These are phyloP conservation scores for Hortaea werneckii DNA, from an alignment of 2,329 filamentous ascomycete genomes.

Conservation along the genomic window DNA sequence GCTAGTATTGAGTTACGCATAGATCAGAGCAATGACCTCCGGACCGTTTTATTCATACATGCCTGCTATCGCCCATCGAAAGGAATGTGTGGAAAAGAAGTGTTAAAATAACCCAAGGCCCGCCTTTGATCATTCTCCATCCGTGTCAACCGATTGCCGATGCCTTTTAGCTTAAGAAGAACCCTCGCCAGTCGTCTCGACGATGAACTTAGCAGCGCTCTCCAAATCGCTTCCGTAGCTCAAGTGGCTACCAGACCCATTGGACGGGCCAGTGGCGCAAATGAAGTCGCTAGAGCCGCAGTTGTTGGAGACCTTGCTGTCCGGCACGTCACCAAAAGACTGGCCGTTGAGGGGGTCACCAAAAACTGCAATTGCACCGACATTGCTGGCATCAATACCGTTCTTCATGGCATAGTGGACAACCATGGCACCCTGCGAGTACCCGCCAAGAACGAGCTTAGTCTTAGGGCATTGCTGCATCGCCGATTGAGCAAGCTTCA, in stretches of 20 bases:
- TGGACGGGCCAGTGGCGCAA: slow-evolving; percentile 1
- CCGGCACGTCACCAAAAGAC: slow-evolving; percentile 11
- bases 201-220: neutral
- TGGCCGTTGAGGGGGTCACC: slow-evolving; percentile 18
- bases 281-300: slow-evolving; percentile 2
- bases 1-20: too few relatives aligned
- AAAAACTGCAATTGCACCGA: slow-evolving; percentile 17
- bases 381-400: slow-evolving; percentile 1
- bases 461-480: slow-evolving; percentile 16
- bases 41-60: too few relatives aligned
- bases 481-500: slow-evolving; percentile 10
- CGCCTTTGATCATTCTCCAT: too few relatives aligned
- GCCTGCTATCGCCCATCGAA: too few relatives aligned
- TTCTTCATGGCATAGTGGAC: slow-evolving; percentile 12
- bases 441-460: slow-evolving; percentile 17
- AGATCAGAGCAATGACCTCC: too few relatives aligned
- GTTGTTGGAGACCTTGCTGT: neutral
- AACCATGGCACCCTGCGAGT: slow-evolving; percentile 18
- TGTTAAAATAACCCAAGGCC: too few relatives aligned
- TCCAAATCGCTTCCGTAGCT: neutral
- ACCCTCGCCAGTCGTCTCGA: neutral
- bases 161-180: neutral
- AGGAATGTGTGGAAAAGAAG: too few relatives aligned
- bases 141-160: too few relatives aligned
- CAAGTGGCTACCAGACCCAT: neutral